Conservation (phyloP, 352 stramenopile genomes). For the Halophytophthora polymorphica region DNA sequence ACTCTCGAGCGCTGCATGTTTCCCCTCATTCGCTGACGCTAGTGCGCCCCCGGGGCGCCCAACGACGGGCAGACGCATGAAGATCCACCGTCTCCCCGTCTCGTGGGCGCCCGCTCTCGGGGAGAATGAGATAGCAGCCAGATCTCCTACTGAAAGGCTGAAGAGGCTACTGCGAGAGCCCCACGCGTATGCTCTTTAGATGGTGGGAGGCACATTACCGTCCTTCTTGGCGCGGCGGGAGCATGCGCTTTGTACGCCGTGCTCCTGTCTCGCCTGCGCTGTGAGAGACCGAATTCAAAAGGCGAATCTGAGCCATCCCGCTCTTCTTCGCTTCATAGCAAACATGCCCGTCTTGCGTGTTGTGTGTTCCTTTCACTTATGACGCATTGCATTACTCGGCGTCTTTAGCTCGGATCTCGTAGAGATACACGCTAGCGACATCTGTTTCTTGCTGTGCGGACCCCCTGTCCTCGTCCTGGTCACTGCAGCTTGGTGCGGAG, state of each 20-base stretch:
- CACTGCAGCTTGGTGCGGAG: constrained; percentile 1
- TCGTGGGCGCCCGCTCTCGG: constrained; percentile 3
- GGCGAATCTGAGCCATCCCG: constrained; percentile 69
- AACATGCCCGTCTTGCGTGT: constrained; percentile 1
- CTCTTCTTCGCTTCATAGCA: constrained; percentile 1
- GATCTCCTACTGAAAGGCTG: constrained; percentile 33
- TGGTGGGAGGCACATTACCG: constrained; percentile 30
- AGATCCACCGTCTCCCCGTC: constrained; percentile 15
- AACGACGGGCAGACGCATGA: constrained; percentile 11
- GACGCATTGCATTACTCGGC: neutral
- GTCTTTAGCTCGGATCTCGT: constrained; percentile 31
- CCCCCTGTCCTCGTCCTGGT: constrained; percentile 2
- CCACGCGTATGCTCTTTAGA: constrained; percentile 34
- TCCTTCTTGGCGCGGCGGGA: neutral
- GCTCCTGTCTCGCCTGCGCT: neutral
- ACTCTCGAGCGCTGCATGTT: constrained; percentile 23
- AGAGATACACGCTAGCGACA: constrained; percentile 58
- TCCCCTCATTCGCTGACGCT: neutral
- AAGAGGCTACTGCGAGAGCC: constrained; percentile 35
- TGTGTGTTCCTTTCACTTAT: neutral
- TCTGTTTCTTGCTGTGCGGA: neutral
- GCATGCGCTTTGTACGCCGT: constrained; percentile 2
- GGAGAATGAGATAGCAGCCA: constrained; percentile 11
- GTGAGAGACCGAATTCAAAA: constrained; percentile 53
- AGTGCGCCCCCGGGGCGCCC: constrained; percentile 1